These are phyloP conservation scores for Leccinum griseonigrum DNA, from an alignment of 1,284 basidiomycete genomes.

Conservation along the genomic window DNA sequence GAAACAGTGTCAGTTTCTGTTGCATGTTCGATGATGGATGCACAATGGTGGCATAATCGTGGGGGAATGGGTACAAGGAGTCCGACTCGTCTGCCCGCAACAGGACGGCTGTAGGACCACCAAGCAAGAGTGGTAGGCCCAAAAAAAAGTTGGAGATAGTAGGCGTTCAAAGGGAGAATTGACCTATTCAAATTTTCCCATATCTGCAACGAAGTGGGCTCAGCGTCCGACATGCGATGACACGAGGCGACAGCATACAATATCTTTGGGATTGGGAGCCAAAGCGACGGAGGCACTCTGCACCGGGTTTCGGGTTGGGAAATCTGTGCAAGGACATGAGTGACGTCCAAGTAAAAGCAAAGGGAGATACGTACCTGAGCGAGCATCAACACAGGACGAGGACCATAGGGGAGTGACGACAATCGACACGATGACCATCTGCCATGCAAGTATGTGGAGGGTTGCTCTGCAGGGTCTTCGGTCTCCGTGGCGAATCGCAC, in stretches of 20 bases:
- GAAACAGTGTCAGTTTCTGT: no score
- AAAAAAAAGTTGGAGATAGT: conserved; percentile 81
- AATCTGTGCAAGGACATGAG: conserved; percentile 11
- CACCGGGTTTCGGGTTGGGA: conserved; percentile 13
- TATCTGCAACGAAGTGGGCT: no score
- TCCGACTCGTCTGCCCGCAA: no score
- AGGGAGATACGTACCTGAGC: conserved; percentile 56
- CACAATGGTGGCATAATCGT: no score
- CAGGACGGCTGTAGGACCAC: no score
- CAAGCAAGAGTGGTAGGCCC: conserved; percentile 54
- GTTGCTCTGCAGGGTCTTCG: conserved; percentile 4
- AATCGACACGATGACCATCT: conserved; percentile 83
- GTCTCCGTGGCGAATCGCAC: conserved; percentile 18
- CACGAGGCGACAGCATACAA: no score
- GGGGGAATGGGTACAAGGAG: no score
- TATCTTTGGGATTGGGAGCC: no score
- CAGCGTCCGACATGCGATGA: no score
- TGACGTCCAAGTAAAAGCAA: not conserved
- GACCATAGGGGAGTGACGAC: conserved; percentile 74
- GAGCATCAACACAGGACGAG: conserved; percentile 72
- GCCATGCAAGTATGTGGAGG: conserved; percentile 43
- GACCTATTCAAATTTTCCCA: no score
- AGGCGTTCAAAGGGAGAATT: conserved; percentile 57
- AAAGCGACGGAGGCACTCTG: no score
- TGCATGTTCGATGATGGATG: no score